These are phyloP conservation scores for Eucalyptus decipiens DNA, from an alignment of 345 rosid genomes.

Conservation along the genomic window DNA sequence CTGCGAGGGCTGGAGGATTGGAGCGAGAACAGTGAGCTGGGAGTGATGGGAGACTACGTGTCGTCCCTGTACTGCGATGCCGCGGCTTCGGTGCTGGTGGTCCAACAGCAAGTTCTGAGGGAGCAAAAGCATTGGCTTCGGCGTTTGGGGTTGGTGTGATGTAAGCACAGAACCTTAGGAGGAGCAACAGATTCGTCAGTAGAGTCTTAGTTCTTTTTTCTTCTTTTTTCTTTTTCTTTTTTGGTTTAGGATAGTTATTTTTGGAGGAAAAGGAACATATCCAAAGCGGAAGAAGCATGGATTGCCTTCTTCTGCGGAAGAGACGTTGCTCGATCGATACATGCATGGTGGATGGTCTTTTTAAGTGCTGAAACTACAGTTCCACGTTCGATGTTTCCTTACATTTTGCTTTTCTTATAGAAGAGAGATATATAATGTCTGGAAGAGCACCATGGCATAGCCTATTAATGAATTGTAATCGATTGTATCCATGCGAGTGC, in stretches of 20 bases:
- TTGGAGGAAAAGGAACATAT: background rate
- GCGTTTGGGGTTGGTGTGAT: background rate
- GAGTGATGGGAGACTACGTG: conserved; percentile 52
- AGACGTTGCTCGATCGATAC: background rate
- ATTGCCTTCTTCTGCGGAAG: background rate
- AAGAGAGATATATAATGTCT: background rate
- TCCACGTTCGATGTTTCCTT: background rate
- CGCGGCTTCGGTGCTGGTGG: conserved; percentile 48
- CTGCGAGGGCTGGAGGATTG: conserved; percentile 48
- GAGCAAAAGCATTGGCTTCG: background rate
- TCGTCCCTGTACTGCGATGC: conserved; percentile 33
- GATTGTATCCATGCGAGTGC: no score
- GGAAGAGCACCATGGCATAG: no score
- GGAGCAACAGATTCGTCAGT: background rate
- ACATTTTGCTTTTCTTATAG: background rate
- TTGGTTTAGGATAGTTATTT: no score
- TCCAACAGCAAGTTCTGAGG: conserved; percentile 63
- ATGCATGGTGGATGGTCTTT: background rate
- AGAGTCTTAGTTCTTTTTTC: background rate
- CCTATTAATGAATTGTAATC: no score
- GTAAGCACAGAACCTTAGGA: no score
- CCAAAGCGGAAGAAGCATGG: background rate
- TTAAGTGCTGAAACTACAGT: background rate
- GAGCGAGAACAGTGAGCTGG: conserved; percentile 45
- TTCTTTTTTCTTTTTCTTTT: no score